Evolutionary conservation across 1,284 basidiomycete genomes (phyloP), one percentile per base, ranked within the genome.

Genomic region (Cryptococcus neoformans): DNA sequence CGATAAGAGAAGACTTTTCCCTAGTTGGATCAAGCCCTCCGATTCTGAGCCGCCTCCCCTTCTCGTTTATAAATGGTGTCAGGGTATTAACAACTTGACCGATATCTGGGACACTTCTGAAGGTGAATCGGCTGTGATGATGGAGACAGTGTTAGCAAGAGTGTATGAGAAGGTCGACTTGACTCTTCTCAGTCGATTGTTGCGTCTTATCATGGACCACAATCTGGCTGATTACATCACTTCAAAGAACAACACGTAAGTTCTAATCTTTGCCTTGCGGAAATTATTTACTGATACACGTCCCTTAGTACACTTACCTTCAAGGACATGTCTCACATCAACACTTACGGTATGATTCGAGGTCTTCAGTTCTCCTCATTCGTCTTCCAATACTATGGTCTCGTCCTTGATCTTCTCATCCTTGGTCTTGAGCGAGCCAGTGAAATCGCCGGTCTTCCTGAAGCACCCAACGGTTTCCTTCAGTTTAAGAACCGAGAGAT

Each of bases 161-260:
- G 92, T 95, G 28, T 97, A 96, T 76, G 94, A 97, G 82, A 97
- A 98, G 84, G 89, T 98, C 64, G 94, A 98, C 75, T 76, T 97
- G 64, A 98, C 94, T 0, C 81, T 97, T 38, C 84, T 98, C 63
- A 95, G 96, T 77, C 89, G 92, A 69, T 83, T 98, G 3, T 81
- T 97, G 41, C 89, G 93, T 55, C 85, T 97, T 45, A 95, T 98
- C 68, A 82, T 97, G 65, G 93, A 98, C 71, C 94, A 97, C 81
- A 98, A 98, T 75, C 76, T 98, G 80, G 94, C 94, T 17, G 93
- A 97, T 73, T 98, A 97, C 77, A 96, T 96, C 74, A 98, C 93
- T 2, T 89, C 92, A 21, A 96, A 97, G 84, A 96, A 96, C 81
- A 98, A 97, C 76, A 91, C 90, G 46, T 44, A 17, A 44, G 41